Base-by-base conservation (phyloP, 495 filamentous ascomycete species). In the Hyaloscypha bicolor region DNA sequence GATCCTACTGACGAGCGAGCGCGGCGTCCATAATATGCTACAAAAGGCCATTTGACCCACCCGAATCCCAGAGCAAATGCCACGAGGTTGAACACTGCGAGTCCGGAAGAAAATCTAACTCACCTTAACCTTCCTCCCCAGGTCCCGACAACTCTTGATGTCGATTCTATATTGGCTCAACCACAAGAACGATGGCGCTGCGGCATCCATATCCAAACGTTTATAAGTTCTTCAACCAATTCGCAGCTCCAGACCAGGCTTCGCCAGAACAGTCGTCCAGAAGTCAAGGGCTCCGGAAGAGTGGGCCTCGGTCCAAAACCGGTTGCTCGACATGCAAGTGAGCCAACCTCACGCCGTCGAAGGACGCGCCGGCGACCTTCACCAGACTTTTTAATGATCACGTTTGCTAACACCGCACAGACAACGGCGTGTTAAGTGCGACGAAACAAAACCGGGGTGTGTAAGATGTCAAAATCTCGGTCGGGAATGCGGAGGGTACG, bases 371-470 rank as follows among this genome's bases (percentile, higher is more conserved):
- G 42, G 16, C 42, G 42, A 14, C 6, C 42, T 62, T 45, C 37
- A 52, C 51, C 56, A 19, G 16, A 35, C 21, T 52, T 45, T 53
- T 31, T 37, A 35, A 25, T 37, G 25, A 48, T 60, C 29, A 30
- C 1, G 4, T 39, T 64, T 45, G 56, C 60, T 71, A 62, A 64
- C 31, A 8, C 30, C 22, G 25, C 35, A 45, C 61, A 76, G 75
- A 62, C 65, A 70, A 70, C 75, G 84, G 19, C 76, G 79, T 55
- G 80, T 89, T 62, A 88, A 89, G 73, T 89, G 86, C 60, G 86
- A 87, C 65, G 86, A 89, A 73, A 75, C 71, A 14, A 82, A 82
- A 62, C 86, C 86, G 39, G 79, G 72, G n/a, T 89, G 86, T 69
- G 76, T 75, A 22, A 78, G 80, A 62, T 89, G 86, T 69, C 71